A percentile compares a stretch with the other conserved stretches of the same genome.
These are phyloP conservation scores for Stachybotrys chlorohalonatus DNA, from an alignment of 2,329 filamentous ascomycete genomes.

Conservation along the genomic window DNA sequence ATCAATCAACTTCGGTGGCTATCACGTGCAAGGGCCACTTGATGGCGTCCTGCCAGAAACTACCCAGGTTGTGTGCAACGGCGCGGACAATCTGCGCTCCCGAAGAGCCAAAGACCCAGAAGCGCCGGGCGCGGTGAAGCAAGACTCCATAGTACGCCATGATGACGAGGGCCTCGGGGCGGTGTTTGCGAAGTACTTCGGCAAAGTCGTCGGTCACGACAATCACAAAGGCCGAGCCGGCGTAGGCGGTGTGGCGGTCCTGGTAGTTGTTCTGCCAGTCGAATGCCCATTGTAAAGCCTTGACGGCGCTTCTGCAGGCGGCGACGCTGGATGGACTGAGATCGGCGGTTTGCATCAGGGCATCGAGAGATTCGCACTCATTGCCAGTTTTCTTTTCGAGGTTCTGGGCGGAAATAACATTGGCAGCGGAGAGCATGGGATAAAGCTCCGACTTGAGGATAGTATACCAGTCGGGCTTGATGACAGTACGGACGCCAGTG, in stretches of 20 bases:
- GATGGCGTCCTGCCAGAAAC: slow-evolving; percentile 22
- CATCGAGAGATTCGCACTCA: slow-evolving; percentile 16
- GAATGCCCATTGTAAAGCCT: slow-evolving; percentile 23
- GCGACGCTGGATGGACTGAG: slow-evolving; percentile 15
- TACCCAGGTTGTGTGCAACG: slow-evolving; percentile 21
- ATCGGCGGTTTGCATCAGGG: slow-evolving; percentile 21
- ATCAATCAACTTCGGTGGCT: slow-evolving; percentile 8
- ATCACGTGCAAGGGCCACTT: slow-evolving; percentile 23
- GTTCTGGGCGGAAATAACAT: slow-evolving; percentile 5
- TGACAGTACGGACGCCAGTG: slow-evolving; percentile 29
- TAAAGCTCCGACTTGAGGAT: slow-evolving; percentile 25
- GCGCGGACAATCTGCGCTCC: slow-evolving; percentile 21
- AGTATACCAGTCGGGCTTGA: slow-evolving; percentile 21
- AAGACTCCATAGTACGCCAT: slow-evolving; percentile 41
- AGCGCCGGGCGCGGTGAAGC: slow-evolving; percentile 28
- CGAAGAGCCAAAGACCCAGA: slow-evolving; percentile 29
- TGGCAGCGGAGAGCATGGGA: slow-evolving; percentile 13
- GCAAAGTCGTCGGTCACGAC: slow-evolving; percentile 22
- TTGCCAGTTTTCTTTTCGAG: slow-evolving; percentile 6
- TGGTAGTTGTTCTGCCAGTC: slow-evolving; percentile 18
- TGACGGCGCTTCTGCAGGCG: slow-evolving; percentile 19
- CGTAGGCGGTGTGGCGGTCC: slow-evolving; percentile 14
- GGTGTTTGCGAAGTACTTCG: slow-evolving; percentile 22
- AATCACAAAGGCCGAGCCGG: slow-evolving; percentile 22
- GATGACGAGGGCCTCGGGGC: slow-evolving; percentile 33